Base-by-base conservation (phyloP, 2,329 filamentous ascomycete species). In the Colletotrichum sp. region DNA sequence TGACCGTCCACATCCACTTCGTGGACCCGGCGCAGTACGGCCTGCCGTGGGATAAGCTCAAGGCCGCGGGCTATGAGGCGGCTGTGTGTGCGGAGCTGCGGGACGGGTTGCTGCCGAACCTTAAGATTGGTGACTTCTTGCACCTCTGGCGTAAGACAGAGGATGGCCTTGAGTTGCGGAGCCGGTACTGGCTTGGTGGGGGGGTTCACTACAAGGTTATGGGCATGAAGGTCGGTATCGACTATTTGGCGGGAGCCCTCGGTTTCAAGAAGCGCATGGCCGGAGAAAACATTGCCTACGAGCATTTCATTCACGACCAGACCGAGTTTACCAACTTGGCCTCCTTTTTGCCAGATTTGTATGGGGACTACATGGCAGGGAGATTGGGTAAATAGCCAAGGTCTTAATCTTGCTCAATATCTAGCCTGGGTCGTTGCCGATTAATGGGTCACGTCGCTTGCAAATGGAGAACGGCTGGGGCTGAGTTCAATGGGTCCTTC, bases 271-370 rank as follows among this genome's bases (percentile, higher is more conserved):
- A 52, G 7, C 73, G 70, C 12, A 69, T 76, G 73, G 70, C 44
- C 1, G 73, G 73, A 7, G 73, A 76, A 2, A 76, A 60, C 5
- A 34, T 76, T 28, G 73, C 73, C 3, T 76, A 76, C 9, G 73
- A 76, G 59, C 73, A 76, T 28, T 76, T 76, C 28, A 73, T 76
- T 36, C 73, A 76, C 13, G 73, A 76, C 28, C 73, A 76, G 44
- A 76, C 70, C 6, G 73, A 76, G 73, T 76, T 76, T 15, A 76
- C 73, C 0, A 76, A 76, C 21, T 36, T 76, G 44, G 73, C 73
- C 6, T 69, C 70, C 3, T 76, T 76, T 34, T 18, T 76, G 13
- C 73, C 73, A 3, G 28, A 52, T 4, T 26, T 76, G 4, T 69
- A 76, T 15, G 73, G 64, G 12, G 73, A 76, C 15, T 12, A 76